These are phyloP conservation scores for Trametes meyenii DNA, from an alignment of 768 basidiomycete genomes.

Conservation along the genomic window DNA sequence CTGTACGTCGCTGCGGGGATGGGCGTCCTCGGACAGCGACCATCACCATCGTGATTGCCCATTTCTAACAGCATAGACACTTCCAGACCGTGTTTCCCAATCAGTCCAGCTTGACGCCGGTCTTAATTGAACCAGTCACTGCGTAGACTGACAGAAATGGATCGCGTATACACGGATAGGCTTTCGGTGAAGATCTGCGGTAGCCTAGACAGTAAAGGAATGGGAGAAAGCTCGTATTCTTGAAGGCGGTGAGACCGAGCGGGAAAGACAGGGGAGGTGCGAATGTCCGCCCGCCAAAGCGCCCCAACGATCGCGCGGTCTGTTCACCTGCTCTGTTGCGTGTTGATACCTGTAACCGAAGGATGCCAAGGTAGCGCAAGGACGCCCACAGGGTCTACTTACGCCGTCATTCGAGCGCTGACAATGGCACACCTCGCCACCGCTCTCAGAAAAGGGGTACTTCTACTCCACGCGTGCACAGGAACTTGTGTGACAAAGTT, in stretches of 20 bases:
- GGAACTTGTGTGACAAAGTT: background rate
- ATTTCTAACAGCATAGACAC: background rate
- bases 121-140: background rate
- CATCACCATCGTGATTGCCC: conserved; percentile 25
- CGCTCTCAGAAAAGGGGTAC: too few relatives aligned
- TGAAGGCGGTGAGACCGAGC: too few relatives aligned
- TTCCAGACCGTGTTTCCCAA: background rate
- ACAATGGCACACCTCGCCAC: too few relatives aligned
- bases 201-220: too few relatives aligned
- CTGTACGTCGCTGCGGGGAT: background rate
- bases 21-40: conserved; percentile 8
- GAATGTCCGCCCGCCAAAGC: too few relatives aligned
- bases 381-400: too few relatives aligned
- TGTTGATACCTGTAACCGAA: background rate
- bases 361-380: background rate
- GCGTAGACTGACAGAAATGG: background rate
- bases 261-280: too few relatives aligned
- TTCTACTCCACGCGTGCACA: too few relatives aligned
- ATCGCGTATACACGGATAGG: background rate
- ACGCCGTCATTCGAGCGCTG: too few relatives aligned
- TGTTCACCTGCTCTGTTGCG: too few relatives aligned
- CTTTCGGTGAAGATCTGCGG: too few relatives aligned
- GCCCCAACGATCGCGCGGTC: background rate
- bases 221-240: too few relatives aligned
- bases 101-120: background rate